These are phyloP conservation scores for Arthroderma sp. DNA, from an alignment of 2,329 filamentous ascomycete species.

Conservation along the genomic window DNA sequence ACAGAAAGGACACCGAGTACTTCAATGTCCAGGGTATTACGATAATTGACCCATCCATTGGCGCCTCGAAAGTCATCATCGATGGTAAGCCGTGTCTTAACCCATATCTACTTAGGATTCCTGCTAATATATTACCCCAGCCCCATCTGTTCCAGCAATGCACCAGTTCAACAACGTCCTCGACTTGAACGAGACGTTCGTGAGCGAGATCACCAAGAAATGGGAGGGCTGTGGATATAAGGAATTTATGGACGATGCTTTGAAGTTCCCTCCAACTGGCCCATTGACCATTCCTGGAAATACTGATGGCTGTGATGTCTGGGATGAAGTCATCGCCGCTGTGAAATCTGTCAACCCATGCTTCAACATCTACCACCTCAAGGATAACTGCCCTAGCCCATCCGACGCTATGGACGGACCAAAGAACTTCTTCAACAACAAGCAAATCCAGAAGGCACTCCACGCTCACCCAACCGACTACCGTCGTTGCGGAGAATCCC, in stretches of 20 bases:
- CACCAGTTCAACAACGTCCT: constrained; percentile 33
- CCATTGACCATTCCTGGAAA: constrained; percentile 42
- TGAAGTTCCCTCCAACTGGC: constrained; percentile 56
- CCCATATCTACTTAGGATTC: background rate
- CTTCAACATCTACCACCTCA: constrained; percentile 64
- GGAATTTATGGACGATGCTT: constrained; percentile 35
- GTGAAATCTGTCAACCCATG: constrained; percentile 56
- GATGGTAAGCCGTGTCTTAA: background rate
- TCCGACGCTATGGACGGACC: constrained; percentile 56
- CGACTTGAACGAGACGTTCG: constrained; percentile 34
- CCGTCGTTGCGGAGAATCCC: constrained; percentile 40
- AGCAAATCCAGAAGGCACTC: constrained; percentile 56
- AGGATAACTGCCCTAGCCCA: constrained; percentile 55
- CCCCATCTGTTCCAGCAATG: constrained; percentile 31
- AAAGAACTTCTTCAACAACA: constrained; percentile 56
- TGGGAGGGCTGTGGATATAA: constrained; percentile 38
- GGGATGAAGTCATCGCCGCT: constrained; percentile 44
- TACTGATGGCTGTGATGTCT: constrained; percentile 45
- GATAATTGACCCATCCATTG: constrained; percentile 61
- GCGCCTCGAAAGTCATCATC: constrained; percentile 17
- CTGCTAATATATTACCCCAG: constrained; percentile 12
- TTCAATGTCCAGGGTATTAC: constrained; percentile 57
- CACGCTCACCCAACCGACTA: constrained; percentile 49
- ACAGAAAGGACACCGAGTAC: constrained; percentile 52
- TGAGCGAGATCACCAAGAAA: constrained; percentile 28